Percentiles rank a stretch among this genome's conserved stretches.
phyloP scores from a whole-genome alignment of 495 filamentous ascomycete genomes.

The Tuber brumale region DNA sequence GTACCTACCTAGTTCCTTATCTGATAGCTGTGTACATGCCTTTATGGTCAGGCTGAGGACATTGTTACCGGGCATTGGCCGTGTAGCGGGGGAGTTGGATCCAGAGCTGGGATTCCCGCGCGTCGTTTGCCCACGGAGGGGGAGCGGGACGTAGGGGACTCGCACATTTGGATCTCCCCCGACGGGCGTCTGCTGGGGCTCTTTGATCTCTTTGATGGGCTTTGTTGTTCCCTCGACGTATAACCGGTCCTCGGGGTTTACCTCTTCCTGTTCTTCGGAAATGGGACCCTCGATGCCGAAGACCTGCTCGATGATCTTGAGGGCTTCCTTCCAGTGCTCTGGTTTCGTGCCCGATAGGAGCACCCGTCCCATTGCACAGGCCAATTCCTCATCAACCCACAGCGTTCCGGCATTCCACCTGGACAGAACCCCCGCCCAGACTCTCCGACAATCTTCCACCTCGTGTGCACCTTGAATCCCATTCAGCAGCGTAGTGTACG shows the following conservation, averaged over 20 bases:
- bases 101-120: background rate
- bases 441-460: conserved; percentile 54
- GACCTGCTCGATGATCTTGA: conserved; percentile 68
- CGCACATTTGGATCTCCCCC: background rate
- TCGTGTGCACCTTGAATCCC: conserved; percentile 50
- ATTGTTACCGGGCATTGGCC: background rate
- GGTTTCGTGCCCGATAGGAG: conserved; percentile 55
- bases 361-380: conserved; percentile 68
- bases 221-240: conserved; percentile 7
- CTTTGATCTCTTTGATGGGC: background rate
- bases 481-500: conserved; percentile 75
- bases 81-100: background rate
- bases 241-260: conserved; percentile 18
- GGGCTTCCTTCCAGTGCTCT: conserved; percentile 60
- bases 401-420: conserved; percentile 66
- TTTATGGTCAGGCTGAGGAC: conserved; percentile 50
- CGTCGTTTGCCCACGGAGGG: background rate
- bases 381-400: conserved; percentile 63
- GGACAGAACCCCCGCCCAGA: conserved; percentile 73
- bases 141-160: conserved; percentile 14
- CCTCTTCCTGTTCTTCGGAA: conserved; percentile 22
- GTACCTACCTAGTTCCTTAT: conserved; percentile 9
- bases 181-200: background rate
- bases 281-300: conserved; percentile 58
- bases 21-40: conserved; percentile 52